Evolutionary conservation across 352 stramenopile genomes (phyloP).

Genomic region (Globisporangium camurandrum): DNA sequence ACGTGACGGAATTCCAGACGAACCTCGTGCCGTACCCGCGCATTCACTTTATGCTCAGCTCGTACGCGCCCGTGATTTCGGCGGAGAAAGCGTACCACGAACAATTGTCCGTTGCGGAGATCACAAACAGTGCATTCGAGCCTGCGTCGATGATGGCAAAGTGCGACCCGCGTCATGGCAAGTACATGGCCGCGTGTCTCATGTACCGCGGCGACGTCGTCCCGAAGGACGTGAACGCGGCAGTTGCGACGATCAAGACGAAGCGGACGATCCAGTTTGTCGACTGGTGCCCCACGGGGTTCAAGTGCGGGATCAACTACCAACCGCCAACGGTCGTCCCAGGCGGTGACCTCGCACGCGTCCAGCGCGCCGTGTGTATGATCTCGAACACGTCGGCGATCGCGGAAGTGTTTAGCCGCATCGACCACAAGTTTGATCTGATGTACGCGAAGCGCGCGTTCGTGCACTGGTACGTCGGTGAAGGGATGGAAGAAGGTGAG

Average conservation of each 20-base stretch:
- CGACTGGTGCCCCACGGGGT: conserved; percentile 98
- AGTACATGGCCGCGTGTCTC: conserved; percentile 99
- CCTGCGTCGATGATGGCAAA: conserved; percentile 98
- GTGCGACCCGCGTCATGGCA: conserved; percentile 97
- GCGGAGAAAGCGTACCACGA: conserved; percentile 97
- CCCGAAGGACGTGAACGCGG: conserved; percentile 94
- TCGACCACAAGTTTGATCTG: conserved; percentile 99
- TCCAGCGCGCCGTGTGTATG: conserved; percentile 98
- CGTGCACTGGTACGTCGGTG: conserved; percentile 99
- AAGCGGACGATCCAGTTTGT: conserved; percentile 99
- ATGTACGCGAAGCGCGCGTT: conserved; percentile 99
- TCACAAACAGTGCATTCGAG: conserved; percentile 98
- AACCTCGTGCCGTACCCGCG: conserved; percentile 99
- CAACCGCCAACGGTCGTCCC: conserved; percentile 95
- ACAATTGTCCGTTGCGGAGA: conserved; percentile 95
- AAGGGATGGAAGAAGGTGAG: conserved; percentile 99
- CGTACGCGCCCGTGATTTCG: conserved; percentile 97
- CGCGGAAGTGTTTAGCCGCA: conserved; percentile 95
- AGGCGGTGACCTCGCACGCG: conserved; percentile 94
- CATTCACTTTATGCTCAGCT: conserved; percentile 99
- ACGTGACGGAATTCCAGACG: conserved; percentile 99
- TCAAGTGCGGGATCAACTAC: conserved; percentile 99
- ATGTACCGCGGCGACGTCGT: conserved; percentile 98
- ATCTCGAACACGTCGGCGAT: conserved; percentile 99
- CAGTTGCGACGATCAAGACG: conserved; percentile 98